Base-by-base conservation (phyloP, 306 rosid genomes). In the Hippophae rhamnoides region DNA sequence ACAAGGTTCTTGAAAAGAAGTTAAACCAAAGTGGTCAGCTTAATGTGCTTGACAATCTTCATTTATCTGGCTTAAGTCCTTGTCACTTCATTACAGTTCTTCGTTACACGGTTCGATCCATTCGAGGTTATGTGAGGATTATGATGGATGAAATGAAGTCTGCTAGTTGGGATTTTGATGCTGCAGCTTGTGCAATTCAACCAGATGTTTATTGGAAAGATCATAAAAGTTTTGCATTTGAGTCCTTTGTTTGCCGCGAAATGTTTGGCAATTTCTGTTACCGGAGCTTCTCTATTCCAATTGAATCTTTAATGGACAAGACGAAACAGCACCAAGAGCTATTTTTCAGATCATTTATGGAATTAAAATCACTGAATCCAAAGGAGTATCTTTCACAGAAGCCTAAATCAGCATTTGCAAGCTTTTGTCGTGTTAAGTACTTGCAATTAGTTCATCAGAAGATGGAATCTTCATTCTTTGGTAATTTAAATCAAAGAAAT, bases 221-320 rank as follows among this genome's bases (percentile, higher is more conserved):
- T 49, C 96, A 88, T 69, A 92, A 79, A 69, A 80, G 95, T 70
- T 88, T 78, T 0, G 71, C 93, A 4, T 71, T 92, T 10, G 99
- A 92, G 69, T 78, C 92, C 8, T 92, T 75, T 42, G 82, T 88
- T 64, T 85, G 85, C 76, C 68, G 78, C 68, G 89, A 80, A 60
- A 88, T 92, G 92, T 92, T 92, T 13, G 95, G 86, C 26, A 69
- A 74, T 9, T 92, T 92, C 68, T 85, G 81, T 26, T 44, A 56
- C 48, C 96, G 90, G 0, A 75, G 82, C 52, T 92, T 85, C 69
- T 80, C 85, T 1, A 69, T 76, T 52, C 76, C 83, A 0, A 68
- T 67, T 7, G 87, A 79, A 54, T 10, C 26, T 9, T 62, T 69
- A 8, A 79, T 79, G 0, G 83, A 70, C 5, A 54, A 68, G 43